Base-by-base conservation (phyloP, 352 stramenopile genomes). In the Phytopythium chamaehyphon region DNA sequence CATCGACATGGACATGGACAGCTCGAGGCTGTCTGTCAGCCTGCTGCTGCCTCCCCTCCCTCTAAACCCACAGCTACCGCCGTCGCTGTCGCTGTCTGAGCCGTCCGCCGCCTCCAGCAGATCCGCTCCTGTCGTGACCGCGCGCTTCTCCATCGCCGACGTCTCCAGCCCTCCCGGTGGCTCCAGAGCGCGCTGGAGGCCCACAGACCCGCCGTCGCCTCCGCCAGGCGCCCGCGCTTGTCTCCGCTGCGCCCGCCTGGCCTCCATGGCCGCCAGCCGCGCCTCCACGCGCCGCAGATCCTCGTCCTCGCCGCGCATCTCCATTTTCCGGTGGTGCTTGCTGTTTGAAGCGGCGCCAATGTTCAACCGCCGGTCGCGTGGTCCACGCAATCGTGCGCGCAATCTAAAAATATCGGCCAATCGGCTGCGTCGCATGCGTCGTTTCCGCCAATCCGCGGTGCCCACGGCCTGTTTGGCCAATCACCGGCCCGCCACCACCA, bases 1-100 rank as follows among this genome's bases (percentile, higher is more conserved):
- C 15, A 69, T 45, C 19, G 60, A 69, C 57, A 78, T 64, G 1
- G 72, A 83, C 69, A 86, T 83, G 57, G 74, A 88, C 24, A 88
- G 53, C 24, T 88, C 74, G 15, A 88, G 62, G 36, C 77, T 88
- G 45, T 86, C 77, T 48, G 48, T 58, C 3, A 85, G 56, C 43
- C 56, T 23, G 9, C 37, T n/a, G 22, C 28, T 66, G 19, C 12
- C 18, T 47, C 44, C 40, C n/a, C 21, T 66, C 19, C 15, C 68
- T 22, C 31, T 69, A n/a, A 28, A 59, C 23, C 50, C 28, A 39
- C 36, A 45, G 15, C 12, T 48, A 57, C 52, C 59, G 18, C 55
- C 56, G 26, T 54, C 65, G 0, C 33, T 52, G 19, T 52, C 65
- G 1, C 40, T 55, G 8, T 61, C 69, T 5, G 63, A 69, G 21